These are phyloP conservation scores for Cicer judaicum DNA, from an alignment of 306 rosid species.

Conservation along the genomic window DNA sequence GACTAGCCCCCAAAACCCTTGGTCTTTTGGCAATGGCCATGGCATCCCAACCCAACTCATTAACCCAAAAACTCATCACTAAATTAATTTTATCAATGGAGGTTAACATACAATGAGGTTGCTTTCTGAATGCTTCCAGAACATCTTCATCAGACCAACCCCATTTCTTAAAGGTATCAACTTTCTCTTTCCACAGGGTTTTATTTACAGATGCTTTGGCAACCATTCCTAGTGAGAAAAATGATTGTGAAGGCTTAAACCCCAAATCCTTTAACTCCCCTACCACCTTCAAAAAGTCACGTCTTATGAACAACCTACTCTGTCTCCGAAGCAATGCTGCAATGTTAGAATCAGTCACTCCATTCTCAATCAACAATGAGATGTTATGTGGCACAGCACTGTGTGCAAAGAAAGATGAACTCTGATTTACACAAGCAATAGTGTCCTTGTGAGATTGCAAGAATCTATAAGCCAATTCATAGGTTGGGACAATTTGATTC, in stretches of 20 bases:
- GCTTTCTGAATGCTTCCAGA: slow-evolving; percentile 41
- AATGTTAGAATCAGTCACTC: not conserved
- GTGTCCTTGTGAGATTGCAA: not conserved
- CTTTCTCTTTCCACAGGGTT: slow-evolving; percentile 49
- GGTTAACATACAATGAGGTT: slow-evolving; percentile 42
- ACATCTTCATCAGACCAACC: slow-evolving; percentile 58
- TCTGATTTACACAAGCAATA: not conserved
- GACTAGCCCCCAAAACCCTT: not conserved
- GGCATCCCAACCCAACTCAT: slow-evolving; percentile 47
- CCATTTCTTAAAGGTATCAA: slow-evolving; percentile 50
- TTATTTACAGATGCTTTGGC: slow-evolving; percentile 22
- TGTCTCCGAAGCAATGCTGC: not conserved
- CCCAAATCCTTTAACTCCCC: slow-evolving; percentile 45
- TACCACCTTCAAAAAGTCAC: not conserved
- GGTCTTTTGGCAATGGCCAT: slow-evolving; percentile 20
- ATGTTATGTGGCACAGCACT: not conserved
- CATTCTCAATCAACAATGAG: slow-evolving; percentile 18
- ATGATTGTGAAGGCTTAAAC: slow-evolving; percentile 39
- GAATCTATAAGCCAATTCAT: not conserved
- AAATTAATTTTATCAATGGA: slow-evolving; percentile 48
- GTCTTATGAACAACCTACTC: not conserved
- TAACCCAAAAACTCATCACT: slow-evolving; percentile 52
- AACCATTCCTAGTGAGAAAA: slow-evolving; percentile 36
- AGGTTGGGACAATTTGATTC: slow-evolving; percentile 19
- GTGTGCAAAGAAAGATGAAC: not conserved